phyloP scores from a whole-genome alignment of 176 grass and related monocot species.

The Bromus sterilis region DNA sequence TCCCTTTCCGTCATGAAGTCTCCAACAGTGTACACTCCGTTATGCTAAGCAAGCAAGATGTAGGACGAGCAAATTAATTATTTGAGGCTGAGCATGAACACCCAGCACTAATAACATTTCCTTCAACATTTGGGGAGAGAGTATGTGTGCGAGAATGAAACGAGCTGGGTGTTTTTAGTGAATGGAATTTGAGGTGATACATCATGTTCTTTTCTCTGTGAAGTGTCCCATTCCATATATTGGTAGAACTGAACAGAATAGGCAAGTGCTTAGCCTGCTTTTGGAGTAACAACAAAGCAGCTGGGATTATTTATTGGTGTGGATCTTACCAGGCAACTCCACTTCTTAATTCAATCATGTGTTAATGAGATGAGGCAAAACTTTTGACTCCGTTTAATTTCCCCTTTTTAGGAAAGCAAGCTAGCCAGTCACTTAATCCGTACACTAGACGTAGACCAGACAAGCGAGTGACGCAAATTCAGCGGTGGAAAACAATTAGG shows the following conservation, averaged over 20 bases:
- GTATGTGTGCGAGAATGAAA: background rate
- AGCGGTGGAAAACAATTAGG: no score
- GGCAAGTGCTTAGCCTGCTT: no score
- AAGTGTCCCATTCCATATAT: no score
- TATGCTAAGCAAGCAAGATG: constrained; percentile 33
- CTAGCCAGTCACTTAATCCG: background rate
- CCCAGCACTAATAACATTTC: background rate
- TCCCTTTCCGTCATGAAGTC: constrained; percentile 84
- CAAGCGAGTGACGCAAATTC: background rate
- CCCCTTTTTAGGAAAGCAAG: no score
- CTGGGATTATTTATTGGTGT: no score
- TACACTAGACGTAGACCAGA: background rate
- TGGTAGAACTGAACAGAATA: no score
- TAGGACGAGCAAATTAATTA: background rate
- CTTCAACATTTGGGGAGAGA: background rate
- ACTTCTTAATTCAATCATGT: no score
- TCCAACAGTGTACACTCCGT: constrained; percentile 67
- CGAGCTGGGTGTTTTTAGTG: background rate
- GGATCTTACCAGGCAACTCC: no score
- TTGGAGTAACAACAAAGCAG: no score
- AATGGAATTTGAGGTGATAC: background rate
- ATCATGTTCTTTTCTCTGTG: no score
- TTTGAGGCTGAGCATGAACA: background rate
- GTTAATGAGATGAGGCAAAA: no score
- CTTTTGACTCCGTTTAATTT: no score